Evolutionary conservation across 1,284 basidiomycete species (phyloP).

Genomic region (Rhodotorula sp.): DNA sequence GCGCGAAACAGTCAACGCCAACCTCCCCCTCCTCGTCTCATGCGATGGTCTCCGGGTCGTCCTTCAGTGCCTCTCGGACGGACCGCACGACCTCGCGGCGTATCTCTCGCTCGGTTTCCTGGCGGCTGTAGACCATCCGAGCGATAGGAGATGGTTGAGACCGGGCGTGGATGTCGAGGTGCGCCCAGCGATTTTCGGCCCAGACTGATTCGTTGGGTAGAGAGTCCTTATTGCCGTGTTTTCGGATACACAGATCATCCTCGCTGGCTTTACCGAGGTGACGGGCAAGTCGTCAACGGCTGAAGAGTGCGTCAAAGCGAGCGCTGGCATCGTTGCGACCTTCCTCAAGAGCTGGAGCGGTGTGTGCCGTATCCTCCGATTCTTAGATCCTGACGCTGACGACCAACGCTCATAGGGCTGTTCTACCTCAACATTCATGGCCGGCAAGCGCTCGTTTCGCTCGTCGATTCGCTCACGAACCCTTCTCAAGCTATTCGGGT

Average conservation of each 20-base stretch:
- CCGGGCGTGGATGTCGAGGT: constrained; percentile 86
- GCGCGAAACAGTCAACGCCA: constrained; percentile 57
- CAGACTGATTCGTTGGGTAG: neutral
- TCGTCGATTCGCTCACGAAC: constrained; percentile 82
- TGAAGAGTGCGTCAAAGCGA: constrained; percentile 68
- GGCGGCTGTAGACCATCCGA: constrained; percentile 79
- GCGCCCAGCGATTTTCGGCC: constrained; percentile 47
- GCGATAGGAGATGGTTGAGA: constrained; percentile 72
- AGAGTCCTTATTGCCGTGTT: neutral
- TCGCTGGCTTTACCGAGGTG: constrained; percentile 84
- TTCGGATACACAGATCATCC: constrained; percentile 54
- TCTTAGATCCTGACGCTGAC: too few species aligned
- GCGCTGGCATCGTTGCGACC: constrained; percentile 72
- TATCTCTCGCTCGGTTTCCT: constrained; percentile 82
- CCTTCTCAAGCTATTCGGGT: constrained; percentile 83
- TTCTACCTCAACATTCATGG: constrained; percentile 93
- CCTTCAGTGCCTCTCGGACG: constrained; percentile 76
- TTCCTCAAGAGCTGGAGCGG: constrained; percentile 93
- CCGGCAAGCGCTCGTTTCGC: constrained; percentile 75
- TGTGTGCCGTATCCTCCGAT: constrained; percentile 52
- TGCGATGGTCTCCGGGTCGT: constrained; percentile 86
- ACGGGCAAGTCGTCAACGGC: constrained; percentile 78
- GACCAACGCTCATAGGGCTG: constrained; percentile 60
- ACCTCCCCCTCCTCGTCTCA: constrained; percentile 75
- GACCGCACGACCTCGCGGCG: constrained; percentile 76